Conservation (phyloP, 2,329 filamentous ascomycete genomes). For the Monosporascus sp. region DNA sequence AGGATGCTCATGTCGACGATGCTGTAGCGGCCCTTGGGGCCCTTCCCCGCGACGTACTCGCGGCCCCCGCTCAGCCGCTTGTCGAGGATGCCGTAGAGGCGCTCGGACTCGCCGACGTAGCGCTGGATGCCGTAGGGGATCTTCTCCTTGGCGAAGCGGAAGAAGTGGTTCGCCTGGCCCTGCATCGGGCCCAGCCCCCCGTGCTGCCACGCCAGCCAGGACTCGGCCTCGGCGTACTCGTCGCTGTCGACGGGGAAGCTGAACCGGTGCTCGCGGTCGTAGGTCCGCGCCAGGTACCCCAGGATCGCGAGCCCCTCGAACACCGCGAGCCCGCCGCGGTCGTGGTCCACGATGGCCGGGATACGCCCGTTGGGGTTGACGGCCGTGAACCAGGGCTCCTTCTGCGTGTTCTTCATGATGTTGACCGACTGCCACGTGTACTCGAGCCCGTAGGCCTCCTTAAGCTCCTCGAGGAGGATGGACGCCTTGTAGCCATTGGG, state of each 20-base stretch:
- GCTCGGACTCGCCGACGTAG: conserved; percentile 70
- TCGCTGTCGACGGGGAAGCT: conserved; percentile 46
- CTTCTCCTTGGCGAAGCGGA: conserved; percentile 60
- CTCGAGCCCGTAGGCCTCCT: conserved; percentile 56
- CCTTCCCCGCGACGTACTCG: conserved; percentile 50
- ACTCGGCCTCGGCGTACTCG: conserved; percentile 41
- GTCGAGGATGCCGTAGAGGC: conserved; percentile 70
- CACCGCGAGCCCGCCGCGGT: conserved; percentile 55
- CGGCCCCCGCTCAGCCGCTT: conserved; percentile 49
- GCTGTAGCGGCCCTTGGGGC: conserved; percentile 48
- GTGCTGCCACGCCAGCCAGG: conserved; percentile 68
- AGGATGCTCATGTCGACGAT: conserved; percentile 70
- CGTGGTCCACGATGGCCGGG: conserved; percentile 62
- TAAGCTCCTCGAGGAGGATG: conserved; percentile 62
- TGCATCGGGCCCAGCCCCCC: conserved; percentile 70
- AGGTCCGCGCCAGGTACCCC: conserved; percentile 67
- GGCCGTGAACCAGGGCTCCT: conserved; percentile 61
- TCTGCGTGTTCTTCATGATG: conserved; percentile 59
- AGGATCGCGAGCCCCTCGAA: conserved; percentile 75
- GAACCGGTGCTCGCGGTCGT: conserved; percentile 65
- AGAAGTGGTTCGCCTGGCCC: conserved; percentile 72
- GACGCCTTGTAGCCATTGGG: conserved; percentile 54
- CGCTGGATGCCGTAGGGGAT: conserved; percentile 68
- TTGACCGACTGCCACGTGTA: conserved; percentile 57
- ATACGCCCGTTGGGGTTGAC: conserved; percentile 62